Conservation (phyloP, 2,329 filamentous ascomycete genomes). For the Paecilomyces fulvus region DNA sequence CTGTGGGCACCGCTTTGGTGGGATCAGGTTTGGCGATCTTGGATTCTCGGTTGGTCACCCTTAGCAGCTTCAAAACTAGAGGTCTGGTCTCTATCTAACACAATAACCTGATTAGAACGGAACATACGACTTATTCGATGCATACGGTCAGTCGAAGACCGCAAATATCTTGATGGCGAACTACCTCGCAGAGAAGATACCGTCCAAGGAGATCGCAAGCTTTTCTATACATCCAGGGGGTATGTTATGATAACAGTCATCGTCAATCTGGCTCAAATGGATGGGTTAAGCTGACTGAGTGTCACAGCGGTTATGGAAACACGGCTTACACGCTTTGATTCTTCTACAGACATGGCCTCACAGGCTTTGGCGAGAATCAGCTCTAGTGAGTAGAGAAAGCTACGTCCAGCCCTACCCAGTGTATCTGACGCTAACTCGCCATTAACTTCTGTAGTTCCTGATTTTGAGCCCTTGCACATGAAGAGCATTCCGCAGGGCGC, state of each 20-base stretch:
- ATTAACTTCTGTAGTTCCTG: background rate
- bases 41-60: background rate
- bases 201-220: slow-evolving; percentile 19
- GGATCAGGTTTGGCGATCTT: background rate
- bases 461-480: slow-evolving; percentile 11
- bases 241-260: background rate
- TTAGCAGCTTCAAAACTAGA: background rate
- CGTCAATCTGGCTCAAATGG: background rate
- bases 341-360: background rate
- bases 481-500: slow-evolving; percentile 34
- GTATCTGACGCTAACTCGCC: background rate
- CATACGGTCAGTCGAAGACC: slow-evolving; percentile 35
- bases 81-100: background rate
- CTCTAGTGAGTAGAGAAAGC: background rate
- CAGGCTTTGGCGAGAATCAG: background rate
- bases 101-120: background rate
- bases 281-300: background rate
- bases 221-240: slow-evolving; percentile 31
- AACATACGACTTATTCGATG: slow-evolving; percentile 13
- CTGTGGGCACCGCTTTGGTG: slow-evolving; percentile 20
- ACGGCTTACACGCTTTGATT: background rate
- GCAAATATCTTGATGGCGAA: slow-evolving; percentile 32
- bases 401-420: background rate
- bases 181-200: slow-evolving; percentile 22
- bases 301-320: background rate